Conservation (phyloP, 2,329 filamentous ascomycete species). For the Claviceps humidiphila region DNA sequence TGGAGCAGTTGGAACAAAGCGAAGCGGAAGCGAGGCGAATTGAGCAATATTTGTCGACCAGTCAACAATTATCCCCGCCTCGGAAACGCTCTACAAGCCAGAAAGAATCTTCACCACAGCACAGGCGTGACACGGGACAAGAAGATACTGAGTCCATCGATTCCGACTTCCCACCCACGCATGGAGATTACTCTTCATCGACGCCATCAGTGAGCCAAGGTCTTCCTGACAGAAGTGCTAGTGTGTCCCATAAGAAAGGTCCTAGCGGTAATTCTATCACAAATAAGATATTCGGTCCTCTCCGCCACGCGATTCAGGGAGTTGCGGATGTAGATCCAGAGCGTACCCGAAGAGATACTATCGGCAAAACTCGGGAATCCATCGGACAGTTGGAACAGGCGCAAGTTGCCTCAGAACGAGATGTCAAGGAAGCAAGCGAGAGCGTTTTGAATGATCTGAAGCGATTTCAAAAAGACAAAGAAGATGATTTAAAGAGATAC, state of each 20-base stretch:
- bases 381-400: conserved; percentile 82
- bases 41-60: conserved; percentile 76
- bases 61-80: conserved; percentile 49
- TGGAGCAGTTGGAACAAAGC: conserved; percentile 85
- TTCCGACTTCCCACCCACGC: conserved; percentile 86
- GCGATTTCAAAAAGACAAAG: conserved; percentile 89
- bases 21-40: conserved; percentile 88
- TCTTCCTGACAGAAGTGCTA: conserved; percentile 40
- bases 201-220: conserved; percentile 64
- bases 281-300: conserved; percentile 83
- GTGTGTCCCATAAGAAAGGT: conserved; percentile 57
- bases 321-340: conserved; percentile 95
- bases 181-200: conserved; percentile 53
- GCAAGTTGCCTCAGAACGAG: conserved; percentile 72
- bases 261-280: conserved; percentile 84
- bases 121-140: conserved; percentile 41
- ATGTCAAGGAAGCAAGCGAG: conserved; percentile 83
- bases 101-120: conserved; percentile 35
- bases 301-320: conserved; percentile 90
- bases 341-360: conserved; percentile 78
- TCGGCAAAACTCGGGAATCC: conserved; percentile 87
- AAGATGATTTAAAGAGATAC: conserved; percentile 82
- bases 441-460: conserved; percentile 83
- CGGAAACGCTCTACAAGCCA: conserved; percentile 51
- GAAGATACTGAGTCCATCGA: conserved; percentile 87